A percentile compares a stretch with the other conserved stretches of the same genome.
phyloP scores from a whole-genome alignment of 1,284 basidiomycete genomes.

The Phylloporus gajari region DNA sequence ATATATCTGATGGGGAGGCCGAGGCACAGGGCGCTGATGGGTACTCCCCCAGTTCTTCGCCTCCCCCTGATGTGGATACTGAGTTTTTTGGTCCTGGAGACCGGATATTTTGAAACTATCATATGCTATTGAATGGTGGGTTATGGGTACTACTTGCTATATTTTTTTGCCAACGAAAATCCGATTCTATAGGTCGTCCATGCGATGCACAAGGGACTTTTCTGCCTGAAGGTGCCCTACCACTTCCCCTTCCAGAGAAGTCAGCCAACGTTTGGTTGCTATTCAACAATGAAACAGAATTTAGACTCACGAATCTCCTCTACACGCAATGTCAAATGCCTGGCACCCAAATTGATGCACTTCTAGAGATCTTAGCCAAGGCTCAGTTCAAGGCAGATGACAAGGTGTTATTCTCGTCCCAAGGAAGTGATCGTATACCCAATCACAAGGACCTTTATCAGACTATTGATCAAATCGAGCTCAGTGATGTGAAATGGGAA shows the following conservation, averaged over 20 bases:
- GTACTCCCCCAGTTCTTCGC: not conserved
- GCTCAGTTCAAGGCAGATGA: not conserved
- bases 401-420: not conserved
- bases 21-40: not conserved
- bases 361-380: not conserved
- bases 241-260: not conserved
- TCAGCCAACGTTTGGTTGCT: not conserved
- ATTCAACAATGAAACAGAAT: not conserved
- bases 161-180: not conserved
- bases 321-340: not conserved
- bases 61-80: not conserved
- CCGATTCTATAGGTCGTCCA: not conserved
- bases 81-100: not conserved
- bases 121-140: not conserved
- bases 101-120: not conserved
- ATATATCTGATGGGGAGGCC: not conserved
- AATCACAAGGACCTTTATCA: not conserved
- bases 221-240: not conserved
- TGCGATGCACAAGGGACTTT: constrained; percentile 1
- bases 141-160: too few relatives aligned
- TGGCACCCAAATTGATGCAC: not conserved
- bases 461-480: too few relatives aligned
- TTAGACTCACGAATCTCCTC: not conserved
- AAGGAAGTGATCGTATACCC: not conserved
- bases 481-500: too few relatives aligned